These are phyloP conservation scores for Psilocybe cubensis DNA, from an alignment of 768 basidiomycete species.

Conservation along the genomic window DNA sequence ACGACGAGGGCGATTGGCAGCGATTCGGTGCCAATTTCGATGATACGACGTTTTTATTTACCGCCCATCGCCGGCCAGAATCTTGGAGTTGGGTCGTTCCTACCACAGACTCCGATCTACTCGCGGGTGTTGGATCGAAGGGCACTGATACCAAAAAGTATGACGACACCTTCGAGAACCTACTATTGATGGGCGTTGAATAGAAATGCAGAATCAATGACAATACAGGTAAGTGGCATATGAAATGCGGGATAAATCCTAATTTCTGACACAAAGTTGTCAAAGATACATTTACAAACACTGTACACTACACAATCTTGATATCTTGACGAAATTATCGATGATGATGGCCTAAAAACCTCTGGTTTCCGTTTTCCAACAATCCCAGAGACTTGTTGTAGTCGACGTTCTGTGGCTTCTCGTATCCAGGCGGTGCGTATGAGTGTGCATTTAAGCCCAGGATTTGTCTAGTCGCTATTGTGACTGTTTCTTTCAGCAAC, in stretches of 20 bases:
- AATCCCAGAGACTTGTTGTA: slow-evolving; percentile 56
- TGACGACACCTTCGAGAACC: slow-evolving; percentile 75
- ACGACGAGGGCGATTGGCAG: slow-evolving; percentile 33
- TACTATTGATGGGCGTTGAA: slow-evolving; percentile 53
- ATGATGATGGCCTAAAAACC: slow-evolving; percentile 34
- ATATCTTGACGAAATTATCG: not conserved
- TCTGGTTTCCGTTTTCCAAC: slow-evolving; percentile 59
- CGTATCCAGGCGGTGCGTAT: slow-evolving; percentile 57
- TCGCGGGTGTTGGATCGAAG: slow-evolving; percentile 58
- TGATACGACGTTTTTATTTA: slow-evolving; percentile 62
- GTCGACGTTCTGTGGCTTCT: slow-evolving; percentile 42
- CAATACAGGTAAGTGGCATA: not conserved
- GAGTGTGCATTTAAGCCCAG: slow-evolving; percentile 44
- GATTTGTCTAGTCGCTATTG: slow-evolving; percentile 40
- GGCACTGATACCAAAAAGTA: slow-evolving; percentile 47
- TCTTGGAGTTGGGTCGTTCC: slow-evolving; percentile 65
- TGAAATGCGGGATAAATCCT: not conserved
- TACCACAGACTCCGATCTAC: slow-evolving; percentile 51
- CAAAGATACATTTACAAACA: not conserved
- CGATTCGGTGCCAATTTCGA: slow-evolving; percentile 45
- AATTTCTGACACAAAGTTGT: not conserved
- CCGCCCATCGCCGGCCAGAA: slow-evolving; percentile 57
- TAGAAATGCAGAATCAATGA: slow-evolving; percentile 10
- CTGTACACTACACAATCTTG: not conserved
- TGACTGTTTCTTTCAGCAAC: slow-evolving; percentile 43